phyloP scores from a whole-genome alignment of 2,329 filamentous ascomycete genomes.

The Monilinia fructigena region DNA sequence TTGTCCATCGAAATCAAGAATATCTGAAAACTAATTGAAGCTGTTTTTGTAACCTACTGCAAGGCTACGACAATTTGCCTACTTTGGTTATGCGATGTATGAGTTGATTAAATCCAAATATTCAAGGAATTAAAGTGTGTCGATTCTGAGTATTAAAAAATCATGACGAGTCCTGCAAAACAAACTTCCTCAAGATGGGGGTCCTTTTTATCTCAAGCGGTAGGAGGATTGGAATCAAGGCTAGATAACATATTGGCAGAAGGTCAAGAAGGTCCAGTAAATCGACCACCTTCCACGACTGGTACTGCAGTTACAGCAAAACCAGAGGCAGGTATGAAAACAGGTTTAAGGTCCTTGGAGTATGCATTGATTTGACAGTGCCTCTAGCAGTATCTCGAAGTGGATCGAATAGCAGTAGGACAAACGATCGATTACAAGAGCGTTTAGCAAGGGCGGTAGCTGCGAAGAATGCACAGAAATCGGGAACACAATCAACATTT shows the following conservation, averaged over 20 bases:
- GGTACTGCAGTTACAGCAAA: constrained; percentile 41
- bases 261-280: constrained; percentile 52
- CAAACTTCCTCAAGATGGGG: constrained; percentile 68
- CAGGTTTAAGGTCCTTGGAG: constrained; percentile 24
- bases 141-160: background rate
- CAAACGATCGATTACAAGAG: constrained; percentile 84
- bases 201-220: constrained; percentile 80
- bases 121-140: constrained; percentile 12
- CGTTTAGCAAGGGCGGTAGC: constrained; percentile 84
- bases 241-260: constrained; percentile 90
- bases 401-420: constrained; percentile 60
- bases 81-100: constrained; percentile 24
- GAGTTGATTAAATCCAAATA: constrained; percentile 27
- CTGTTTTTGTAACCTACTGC: background rate
- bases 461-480: constrained; percentile 56
- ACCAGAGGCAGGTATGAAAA: constrained; percentile 41
- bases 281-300: constrained; percentile 41
- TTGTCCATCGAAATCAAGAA: background rate
- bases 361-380: background rate
- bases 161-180: constrained; percentile 40
- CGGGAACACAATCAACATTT: constrained; percentile 51
- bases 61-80: constrained; percentile 5
- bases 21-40: background rate
- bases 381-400: constrained; percentile 55
- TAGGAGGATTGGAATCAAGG: constrained; percentile 89